phyloP scores from a whole-genome alignment of 129 eudicot genomes.

The Tanacetum coccineum region DNA sequence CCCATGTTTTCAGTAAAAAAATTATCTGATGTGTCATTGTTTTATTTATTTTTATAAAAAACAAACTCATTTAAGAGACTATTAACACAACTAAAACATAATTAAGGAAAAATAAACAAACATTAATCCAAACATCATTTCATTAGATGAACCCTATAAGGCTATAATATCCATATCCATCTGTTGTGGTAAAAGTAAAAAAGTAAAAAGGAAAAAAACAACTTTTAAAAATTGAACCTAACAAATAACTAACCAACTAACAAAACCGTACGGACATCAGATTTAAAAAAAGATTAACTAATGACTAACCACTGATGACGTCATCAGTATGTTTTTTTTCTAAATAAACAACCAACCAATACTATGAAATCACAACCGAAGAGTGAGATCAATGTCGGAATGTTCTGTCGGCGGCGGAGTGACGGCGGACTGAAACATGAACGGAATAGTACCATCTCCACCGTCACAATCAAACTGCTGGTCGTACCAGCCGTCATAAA shows the following conservation, averaged over 20 bases:
- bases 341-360: neutral
- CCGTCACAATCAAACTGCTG: neutral
- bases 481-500: neutral
- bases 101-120: too few relatives aligned
- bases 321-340: neutral
- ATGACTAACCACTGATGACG: neutral
- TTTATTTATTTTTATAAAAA: too few relatives aligned
- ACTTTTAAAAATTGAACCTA: neutral
- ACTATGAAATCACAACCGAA: conserved; percentile 34
- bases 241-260: neutral
- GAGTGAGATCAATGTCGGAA: conserved; percentile 54
- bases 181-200: too few relatives aligned
- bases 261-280: neutral
- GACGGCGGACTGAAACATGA: neutral
- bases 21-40: too few relatives aligned
- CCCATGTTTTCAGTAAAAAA: too few relatives aligned
- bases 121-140: too few relatives aligned
- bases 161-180: too few relatives aligned
- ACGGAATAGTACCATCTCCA: conserved; percentile 7
- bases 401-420: conserved; percentile 15
- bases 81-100: too few relatives aligned
- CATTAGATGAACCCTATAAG: too few relatives aligned
- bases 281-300: neutral
- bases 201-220: neutral
- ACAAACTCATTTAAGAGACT: too few relatives aligned